phyloP scores from a whole-genome alignment of 441 rosid genomes.

The Eutrema salsugineum region DNA sequence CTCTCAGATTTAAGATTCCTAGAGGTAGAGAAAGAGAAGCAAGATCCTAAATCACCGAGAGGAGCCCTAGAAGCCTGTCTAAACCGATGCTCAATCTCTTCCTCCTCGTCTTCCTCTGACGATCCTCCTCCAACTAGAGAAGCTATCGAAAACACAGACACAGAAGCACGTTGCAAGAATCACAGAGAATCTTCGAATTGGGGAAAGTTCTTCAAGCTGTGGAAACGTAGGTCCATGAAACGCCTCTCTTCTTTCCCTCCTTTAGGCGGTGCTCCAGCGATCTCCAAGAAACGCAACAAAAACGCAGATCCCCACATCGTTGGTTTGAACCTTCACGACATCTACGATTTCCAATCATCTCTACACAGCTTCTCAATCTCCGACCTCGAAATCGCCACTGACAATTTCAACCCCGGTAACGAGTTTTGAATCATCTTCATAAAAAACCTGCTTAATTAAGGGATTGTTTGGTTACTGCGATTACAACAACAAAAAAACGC shows the following conservation, averaged over 20 bases:
- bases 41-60: constrained; percentile 53
- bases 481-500: not conserved
- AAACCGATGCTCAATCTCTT: constrained; percentile 15
- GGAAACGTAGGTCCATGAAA: constrained; percentile 61
- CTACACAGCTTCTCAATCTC: constrained; percentile 52
- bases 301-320: constrained; percentile 32
- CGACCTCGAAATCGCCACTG: constrained; percentile 65
- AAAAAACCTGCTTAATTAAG: not conserved
- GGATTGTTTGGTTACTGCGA: not conserved
- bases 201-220: constrained; percentile 63
- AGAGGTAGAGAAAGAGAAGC: constrained; percentile 42
- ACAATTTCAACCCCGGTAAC: constrained; percentile 61
- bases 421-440: not conserved
- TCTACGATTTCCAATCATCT: constrained; percentile 59
- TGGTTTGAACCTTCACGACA: constrained; percentile 41
- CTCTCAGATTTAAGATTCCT: constrained; percentile 48
- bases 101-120: constrained; percentile 6
- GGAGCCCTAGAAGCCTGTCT: constrained; percentile 70
- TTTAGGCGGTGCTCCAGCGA: constrained; percentile 27
- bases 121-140: constrained; percentile 24
- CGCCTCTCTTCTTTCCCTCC: constrained; percentile 53
- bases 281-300: constrained; percentile 40
- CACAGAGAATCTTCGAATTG: constrained; percentile 48
- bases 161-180: constrained; percentile 14
- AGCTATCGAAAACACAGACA: constrained; percentile 1